phyloP scores from a whole-genome alignment of 2,329 filamentous ascomycete genomes.

The Ilyonectria sp. region DNA sequence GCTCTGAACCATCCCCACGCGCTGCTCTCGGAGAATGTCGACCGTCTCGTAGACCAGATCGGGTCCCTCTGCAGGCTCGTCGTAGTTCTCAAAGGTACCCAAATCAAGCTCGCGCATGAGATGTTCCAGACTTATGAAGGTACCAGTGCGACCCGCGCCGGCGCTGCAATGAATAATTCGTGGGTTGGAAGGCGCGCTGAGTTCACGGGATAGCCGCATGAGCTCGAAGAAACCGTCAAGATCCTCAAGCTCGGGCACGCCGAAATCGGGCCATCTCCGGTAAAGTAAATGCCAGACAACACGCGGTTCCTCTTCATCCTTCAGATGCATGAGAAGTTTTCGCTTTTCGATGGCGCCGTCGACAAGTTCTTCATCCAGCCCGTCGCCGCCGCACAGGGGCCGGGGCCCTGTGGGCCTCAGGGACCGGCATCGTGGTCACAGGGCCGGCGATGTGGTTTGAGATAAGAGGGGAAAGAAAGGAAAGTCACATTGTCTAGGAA shows the following conservation, averaged over 20 bases:
- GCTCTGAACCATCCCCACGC: slow-evolving; percentile 96
- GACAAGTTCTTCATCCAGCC: slow-evolving; percentile 65
- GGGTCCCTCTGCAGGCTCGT: slow-evolving; percentile 47
- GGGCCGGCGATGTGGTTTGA: no score
- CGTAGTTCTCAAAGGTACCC: slow-evolving; percentile 73
- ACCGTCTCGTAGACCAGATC: slow-evolving; percentile 87
- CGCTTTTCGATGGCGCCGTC: slow-evolving; percentile 79
- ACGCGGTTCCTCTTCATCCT: slow-evolving; percentile 64
- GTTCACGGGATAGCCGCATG: slow-evolving; percentile 75
- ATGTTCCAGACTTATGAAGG: slow-evolving; percentile 96
- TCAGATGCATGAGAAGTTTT: slow-evolving; percentile 74
- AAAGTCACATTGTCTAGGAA: slow-evolving; percentile 77
- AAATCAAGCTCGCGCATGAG: slow-evolving; percentile 85
- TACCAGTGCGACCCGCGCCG: slow-evolving; percentile 93
- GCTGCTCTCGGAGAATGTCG: slow-evolving; percentile 85
- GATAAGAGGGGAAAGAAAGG: no score
- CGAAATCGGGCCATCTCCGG: slow-evolving; percentile 91
- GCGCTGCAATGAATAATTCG: slow-evolving; percentile 91
- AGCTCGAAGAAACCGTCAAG: slow-evolving; percentile 78
- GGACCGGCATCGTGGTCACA: no score
- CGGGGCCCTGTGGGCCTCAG: no score
- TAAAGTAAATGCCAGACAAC: slow-evolving; percentile 89
- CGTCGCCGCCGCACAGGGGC: no score
- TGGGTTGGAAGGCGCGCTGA: slow-evolving; percentile 71
- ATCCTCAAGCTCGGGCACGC: slow-evolving; percentile 80